Evolutionary conservation across 495 filamentous ascomycete genomes (phyloP).

Genomic region (Daldinia concentrica): DNA sequence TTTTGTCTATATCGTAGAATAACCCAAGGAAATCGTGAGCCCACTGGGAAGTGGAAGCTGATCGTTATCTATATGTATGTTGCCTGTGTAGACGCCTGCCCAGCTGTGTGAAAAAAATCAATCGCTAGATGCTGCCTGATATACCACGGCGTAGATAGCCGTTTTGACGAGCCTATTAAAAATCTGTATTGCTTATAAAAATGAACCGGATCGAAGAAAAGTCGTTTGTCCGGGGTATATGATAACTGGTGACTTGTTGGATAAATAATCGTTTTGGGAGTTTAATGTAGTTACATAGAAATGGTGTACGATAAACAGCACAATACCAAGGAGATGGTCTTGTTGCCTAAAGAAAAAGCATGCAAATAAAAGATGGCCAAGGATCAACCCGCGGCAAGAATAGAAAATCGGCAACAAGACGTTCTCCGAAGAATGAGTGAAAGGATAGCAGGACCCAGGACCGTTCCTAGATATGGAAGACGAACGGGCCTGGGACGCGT

Average conservation of each 20-base stretch:
- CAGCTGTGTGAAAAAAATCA: conserved; percentile 22
- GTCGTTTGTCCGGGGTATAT: conserved; percentile 15
- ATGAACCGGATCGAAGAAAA: conserved; percentile 20
- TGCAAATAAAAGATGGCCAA: conserved; percentile 50
- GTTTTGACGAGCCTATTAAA: conserved; percentile 31
- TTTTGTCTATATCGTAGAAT: conserved; percentile 22
- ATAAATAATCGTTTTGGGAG: conserved; percentile 25
- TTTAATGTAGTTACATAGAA: conserved; percentile 19
- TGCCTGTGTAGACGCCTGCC: conserved; percentile 7
- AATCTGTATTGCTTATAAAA: conserved; percentile 31
- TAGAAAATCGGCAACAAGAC: conserved; percentile 45
- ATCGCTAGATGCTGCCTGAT: conserved; percentile 42
- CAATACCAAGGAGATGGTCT: conserved; percentile 20
- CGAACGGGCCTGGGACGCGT: conserved; percentile 13
- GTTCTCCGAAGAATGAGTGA: conserved; percentile 26
- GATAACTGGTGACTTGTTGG: conserved; percentile 13
- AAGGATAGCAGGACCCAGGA: conserved; percentile 21
- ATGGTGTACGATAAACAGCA: conserved; percentile 12
- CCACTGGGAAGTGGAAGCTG: conserved; percentile 19
- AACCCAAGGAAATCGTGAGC: conserved; percentile 34
- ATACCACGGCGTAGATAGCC: conserved; percentile 21
- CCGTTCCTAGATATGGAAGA: conserved; percentile 18
- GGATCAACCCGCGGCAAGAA: conserved; percentile 64
- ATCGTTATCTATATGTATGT: conserved; percentile 26
- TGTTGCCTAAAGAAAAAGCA: conserved; percentile 32